phyloP scores from a whole-genome alignment of 169 alveolate genomes.

The Fabrea salina region DNA sequence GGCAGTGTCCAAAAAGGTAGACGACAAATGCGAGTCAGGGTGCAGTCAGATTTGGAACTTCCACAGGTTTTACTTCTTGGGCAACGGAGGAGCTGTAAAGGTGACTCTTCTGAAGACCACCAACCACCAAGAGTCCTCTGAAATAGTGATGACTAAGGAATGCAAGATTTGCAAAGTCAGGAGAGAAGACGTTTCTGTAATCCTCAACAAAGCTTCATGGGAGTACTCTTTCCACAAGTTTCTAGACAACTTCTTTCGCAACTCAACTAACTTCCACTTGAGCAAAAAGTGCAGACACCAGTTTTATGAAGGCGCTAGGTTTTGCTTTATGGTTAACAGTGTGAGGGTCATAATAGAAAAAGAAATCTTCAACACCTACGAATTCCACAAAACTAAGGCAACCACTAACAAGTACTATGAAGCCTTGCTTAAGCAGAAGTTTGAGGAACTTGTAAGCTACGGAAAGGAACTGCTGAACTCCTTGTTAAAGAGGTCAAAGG shows the following conservation, averaged over 20 bases:
- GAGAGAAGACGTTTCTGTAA: background rate
- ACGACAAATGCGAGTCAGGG: background rate
- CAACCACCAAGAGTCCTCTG: background rate
- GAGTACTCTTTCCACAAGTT: conserved; percentile 17
- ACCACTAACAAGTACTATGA: background rate
- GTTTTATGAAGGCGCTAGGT: background rate
- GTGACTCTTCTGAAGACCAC: background rate
- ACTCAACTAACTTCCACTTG: too few relatives aligned
- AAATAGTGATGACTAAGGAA: background rate
- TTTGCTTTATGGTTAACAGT: background rate
- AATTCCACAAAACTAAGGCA: background rate
- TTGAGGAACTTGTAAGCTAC: background rate
- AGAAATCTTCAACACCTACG: background rate
- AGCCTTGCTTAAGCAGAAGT: background rate
- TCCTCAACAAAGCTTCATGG: background rate
- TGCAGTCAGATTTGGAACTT: background rate
- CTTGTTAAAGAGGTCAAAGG: too few relatives aligned
- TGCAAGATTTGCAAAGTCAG: background rate
- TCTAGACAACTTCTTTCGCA: background rate
- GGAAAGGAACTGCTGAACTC: too few relatives aligned
- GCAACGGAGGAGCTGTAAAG: background rate
- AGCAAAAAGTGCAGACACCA: too few relatives aligned
- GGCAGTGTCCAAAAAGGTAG: background rate
- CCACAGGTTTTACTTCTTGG: background rate
- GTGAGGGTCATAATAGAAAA: background rate